phyloP scores from a whole-genome alignment of 1,139 yeast species.

The Yamadazyma epiphylla region DNA sequence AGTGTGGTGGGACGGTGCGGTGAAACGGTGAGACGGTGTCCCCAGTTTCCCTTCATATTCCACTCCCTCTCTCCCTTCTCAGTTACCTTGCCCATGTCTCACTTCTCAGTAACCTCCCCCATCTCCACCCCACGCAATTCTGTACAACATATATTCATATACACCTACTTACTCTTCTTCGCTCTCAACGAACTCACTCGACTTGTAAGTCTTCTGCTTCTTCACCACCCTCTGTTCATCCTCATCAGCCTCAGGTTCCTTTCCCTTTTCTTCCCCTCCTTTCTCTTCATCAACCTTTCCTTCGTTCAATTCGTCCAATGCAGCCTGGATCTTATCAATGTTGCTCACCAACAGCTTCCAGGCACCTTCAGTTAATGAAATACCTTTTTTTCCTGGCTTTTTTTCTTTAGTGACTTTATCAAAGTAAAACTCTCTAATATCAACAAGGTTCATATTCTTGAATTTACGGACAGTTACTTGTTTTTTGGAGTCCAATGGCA shows the following conservation, averaged over 20 bases:
- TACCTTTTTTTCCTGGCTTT: constrained; percentile 83
- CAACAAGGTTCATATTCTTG: constrained; percentile 62
- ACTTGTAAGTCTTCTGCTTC: constrained; percentile 8
- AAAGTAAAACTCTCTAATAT: constrained; percentile 75
- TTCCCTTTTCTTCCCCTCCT: constrained; percentile 10
- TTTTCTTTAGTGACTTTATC: constrained; percentile 57
- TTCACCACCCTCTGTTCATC: not conserved
- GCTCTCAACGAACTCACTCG: constrained; percentile 5
- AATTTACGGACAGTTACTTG: constrained; percentile 69
- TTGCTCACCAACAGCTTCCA: constrained; percentile 57
- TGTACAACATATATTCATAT: too few relatives aligned
- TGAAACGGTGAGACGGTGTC: too few relatives aligned
- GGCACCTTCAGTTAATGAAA: constrained; percentile 67
- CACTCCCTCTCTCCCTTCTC: too few relatives aligned
- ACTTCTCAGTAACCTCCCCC: too few relatives aligned
- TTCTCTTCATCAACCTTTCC: constrained; percentile 6
- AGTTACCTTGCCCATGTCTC: too few relatives aligned
- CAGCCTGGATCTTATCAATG: constrained; percentile 55
- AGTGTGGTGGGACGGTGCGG: too few relatives aligned
- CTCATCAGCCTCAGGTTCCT: constrained; percentile 1
- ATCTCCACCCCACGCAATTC: too few relatives aligned
- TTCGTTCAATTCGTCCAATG: constrained; percentile 48
- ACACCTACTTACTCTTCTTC: too few relatives aligned
- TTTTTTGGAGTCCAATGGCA: constrained; percentile 57
- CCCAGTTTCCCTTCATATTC: too few relatives aligned